Evolutionary conservation across 352 stramenopile genomes (phyloP), one percentile per base, ranked within the genome.

Genomic region (Proteromonas lacertae): DNA sequence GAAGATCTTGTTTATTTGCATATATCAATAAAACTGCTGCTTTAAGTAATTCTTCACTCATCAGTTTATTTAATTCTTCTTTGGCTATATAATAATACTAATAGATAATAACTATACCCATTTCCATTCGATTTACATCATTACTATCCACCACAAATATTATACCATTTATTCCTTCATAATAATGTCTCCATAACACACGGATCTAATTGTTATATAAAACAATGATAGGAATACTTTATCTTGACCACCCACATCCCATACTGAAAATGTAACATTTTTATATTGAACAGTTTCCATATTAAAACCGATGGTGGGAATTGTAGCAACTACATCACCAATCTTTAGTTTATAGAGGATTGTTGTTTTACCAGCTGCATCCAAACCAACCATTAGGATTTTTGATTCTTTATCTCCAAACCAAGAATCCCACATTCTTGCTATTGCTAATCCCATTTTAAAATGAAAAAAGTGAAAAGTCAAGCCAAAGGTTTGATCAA

Each of bases 251-350:
- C 66, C 60, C 14, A 82, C 55, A 48, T 83, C 68, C 68, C 68
- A 81, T 16, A 61, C 53, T 2, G 57, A 69, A 40, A 81, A 71
- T 34, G 53, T 55, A 18, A 53, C 24, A 4, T 52, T 52, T 9
- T 44, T 55, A 32, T 46, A 44, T 29, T 41, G 17, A 64, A 87
- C 53, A 31, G 64, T 77, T 53, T 87, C 71, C 50, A 87, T 69
- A 40, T 87, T 84, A 46, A 74, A 77, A 13, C 65, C 63, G 26
- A 81, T 60, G n/a, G 69, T 81, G 13, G 63, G 65, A 32, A 72
- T 70, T 29, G 63, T 51, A 16, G 1, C 14, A 31, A 50, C 29
- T 8, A 33, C 36, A 29, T 52, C 29, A 8, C 29, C 37, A 14
- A 60, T 3, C 42, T 39, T 39, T 9, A 38, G 17, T 29, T 29